Evolutionary conservation across 2,329 filamentous ascomycete species (phyloP).

Genomic region (Pseudogymnoascus verrucosus): DNA sequence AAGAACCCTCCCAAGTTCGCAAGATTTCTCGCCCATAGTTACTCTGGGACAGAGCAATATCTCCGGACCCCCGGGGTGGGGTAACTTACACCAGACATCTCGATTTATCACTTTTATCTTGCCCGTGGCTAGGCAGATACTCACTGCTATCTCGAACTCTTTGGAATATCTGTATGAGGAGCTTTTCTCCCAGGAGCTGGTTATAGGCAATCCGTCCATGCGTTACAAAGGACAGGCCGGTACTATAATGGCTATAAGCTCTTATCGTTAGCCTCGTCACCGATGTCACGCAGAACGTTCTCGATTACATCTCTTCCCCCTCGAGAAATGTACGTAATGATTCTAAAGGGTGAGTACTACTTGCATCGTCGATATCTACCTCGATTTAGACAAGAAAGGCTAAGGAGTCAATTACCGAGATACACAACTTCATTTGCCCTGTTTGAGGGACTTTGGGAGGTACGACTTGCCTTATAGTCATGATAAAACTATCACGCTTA

Average conservation of each 20-base stretch:
- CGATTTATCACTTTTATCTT: not conserved
- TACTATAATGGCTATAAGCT: not conserved
- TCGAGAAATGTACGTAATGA: not conserved
- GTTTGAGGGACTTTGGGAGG: not conserved
- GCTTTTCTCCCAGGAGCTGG: not conserved
- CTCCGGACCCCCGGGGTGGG: not conserved
- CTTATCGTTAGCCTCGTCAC: not conserved
- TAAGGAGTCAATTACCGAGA: not conserved
- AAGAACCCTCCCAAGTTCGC: not conserved
- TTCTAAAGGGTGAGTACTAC: not conserved
- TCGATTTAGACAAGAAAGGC: not conserved
- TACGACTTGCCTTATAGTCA: not conserved
- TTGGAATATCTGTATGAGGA: not conserved
- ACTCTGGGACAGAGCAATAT: not conserved
- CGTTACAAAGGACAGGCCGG: not conserved
- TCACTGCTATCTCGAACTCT: not conserved
- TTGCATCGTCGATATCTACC: not conserved
- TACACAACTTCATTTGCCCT: not conserved
- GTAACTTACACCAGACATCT: not conserved
- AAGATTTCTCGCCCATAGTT: too few species aligned
- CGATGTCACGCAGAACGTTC: not conserved
- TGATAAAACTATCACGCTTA: not conserved
- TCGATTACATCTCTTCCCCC: not conserved
- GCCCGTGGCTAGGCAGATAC: not conserved
- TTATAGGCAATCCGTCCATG: not conserved